phyloP scores from a whole-genome alignment of 106 monocot genomes.

The Gastrodia elata region DNA sequence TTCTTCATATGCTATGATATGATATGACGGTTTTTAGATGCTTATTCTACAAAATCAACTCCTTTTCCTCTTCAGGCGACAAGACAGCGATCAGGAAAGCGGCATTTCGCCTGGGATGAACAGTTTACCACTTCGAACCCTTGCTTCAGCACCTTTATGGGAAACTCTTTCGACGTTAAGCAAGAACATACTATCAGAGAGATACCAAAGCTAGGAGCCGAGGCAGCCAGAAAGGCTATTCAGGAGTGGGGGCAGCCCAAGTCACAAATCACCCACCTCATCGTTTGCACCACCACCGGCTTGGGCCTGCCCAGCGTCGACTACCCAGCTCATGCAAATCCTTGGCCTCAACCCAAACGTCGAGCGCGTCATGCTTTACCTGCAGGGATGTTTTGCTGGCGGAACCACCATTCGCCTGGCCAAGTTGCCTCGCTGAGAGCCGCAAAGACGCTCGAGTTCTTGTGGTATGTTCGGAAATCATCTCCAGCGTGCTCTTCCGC shows the following conservation, averaged over 20 bases:
- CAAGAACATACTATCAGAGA: neutral
- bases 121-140: neutral
- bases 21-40: too few species aligned
- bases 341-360: conserved; percentile 6
- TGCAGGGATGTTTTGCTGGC: conserved; percentile 11
- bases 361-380: conserved; percentile 2
- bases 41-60: neutral
- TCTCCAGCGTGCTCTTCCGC: neutral
- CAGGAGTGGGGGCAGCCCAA: conserved; percentile 8
- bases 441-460: neutral
- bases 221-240: conserved; percentile 3
- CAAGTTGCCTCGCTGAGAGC: conserved; percentile 11
- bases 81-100: conserved; percentile 5
- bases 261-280: conserved; percentile 2
- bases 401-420: conserved; percentile 12
- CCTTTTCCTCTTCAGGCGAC: neutral
- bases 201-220: neutral
- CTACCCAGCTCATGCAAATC: conserved; percentile 4
- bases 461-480: neutral
- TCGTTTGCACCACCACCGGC: conserved; percentile 10
- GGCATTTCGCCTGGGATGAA: conserved; percentile 1
- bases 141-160: neutral
- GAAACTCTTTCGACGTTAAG: neutral
- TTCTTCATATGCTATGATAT: too few species aligned
- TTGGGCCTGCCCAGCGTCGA: conserved; percentile 5